Evolutionary conservation across 306 rosid species (phyloP), one percentile per base, ranked within the genome.

Genomic region (Alnus glutinosa): DNA sequence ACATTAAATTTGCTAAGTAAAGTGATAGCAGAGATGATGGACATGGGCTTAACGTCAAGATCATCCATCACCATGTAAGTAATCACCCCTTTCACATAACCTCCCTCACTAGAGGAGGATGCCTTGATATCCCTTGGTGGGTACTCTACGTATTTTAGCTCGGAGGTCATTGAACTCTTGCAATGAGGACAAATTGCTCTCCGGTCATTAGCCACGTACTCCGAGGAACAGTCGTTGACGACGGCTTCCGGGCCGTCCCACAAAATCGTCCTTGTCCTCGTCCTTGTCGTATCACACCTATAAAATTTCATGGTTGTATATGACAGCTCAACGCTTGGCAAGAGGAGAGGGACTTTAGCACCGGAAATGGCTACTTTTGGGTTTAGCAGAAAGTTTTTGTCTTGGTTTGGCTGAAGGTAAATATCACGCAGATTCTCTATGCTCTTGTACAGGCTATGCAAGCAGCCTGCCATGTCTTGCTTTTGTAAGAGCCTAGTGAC

Each of bases 61-160:
- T 87, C 73, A 74, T 87, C 88, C 84, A 73, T 81, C 2, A 87
- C 76, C 83, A 84, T 81, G 73, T 81, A 87, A 0, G 84, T 87
- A 1, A 68, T 82, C 11, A 71, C 9, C 2, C 70, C 88, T 61
- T 52, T 78, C 54, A 78, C 82, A 61, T 16, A 86, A 5, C 83
- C 81, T 30, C 75, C 74, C 39, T 8, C 76, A 14, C n/a, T 13
- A 8, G 16, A 15, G 1, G 39, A 11, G 18, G 13, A 70, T 48
- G 58, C 11, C 73, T 49, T 49, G 9, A 0, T 9, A 14, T 32
- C 9, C 15, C 5, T 10, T 10, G 58, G 42, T 23, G 64, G 11
- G 64, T 23, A 23, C 28, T 9, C 64, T 7, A 23, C 1, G 30
- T 23, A 58, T 2, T 0, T 58, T 58, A 23, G 6, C 52, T 49